phyloP scores from a whole-genome alignment of 75 land plant species.

The Selaginella moellendorffii region DNA sequence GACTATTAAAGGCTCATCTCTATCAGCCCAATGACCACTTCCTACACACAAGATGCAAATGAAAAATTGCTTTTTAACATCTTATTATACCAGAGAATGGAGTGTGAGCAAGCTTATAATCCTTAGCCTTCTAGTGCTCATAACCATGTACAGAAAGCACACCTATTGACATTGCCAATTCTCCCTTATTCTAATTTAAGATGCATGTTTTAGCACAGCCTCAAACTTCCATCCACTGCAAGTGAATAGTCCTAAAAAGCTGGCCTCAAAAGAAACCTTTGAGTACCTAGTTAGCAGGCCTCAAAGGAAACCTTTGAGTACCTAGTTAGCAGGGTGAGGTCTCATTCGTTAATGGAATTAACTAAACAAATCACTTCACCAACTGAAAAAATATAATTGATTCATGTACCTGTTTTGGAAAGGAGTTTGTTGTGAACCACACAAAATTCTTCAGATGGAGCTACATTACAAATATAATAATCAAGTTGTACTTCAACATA shows the following conservation, averaged over 20 bases:
- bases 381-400: not conserved
- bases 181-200: slow-evolving; percentile 87
- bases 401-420: slow-evolving; percentile 16
- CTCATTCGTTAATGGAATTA: too few relatives aligned
- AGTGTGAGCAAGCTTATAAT: slow-evolving; percentile 84
- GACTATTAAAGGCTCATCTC: slow-evolving; percentile 85
- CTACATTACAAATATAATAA: slow-evolving; percentile 76
- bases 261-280: too few relatives aligned
- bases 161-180: slow-evolving; percentile 81
- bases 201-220: slow-evolving; percentile 87
- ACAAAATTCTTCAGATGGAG: slow-evolving; percentile 84
- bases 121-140: slow-evolving; percentile 97
- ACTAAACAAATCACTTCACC: not conserved
- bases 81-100: slow-evolving; percentile 46
- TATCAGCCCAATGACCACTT: slow-evolving; percentile 93
- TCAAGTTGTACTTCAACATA: slow-evolving; percentile 85
- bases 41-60: slow-evolving; percentile 25
- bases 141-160: slow-evolving; percentile 81
- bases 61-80: not conserved
- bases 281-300: too few relatives aligned
- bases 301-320: too few relatives aligned
- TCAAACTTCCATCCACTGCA: slow-evolving; percentile 53
- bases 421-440: slow-evolving; percentile 32
- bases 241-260: not conserved
- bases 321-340: too few relatives aligned